Percentiles rank a stretch among this genome's conserved stretches.
phyloP scores from a whole-genome alignment of 345 rosid genomes.

The Eucalyptus urophylla region DNA sequence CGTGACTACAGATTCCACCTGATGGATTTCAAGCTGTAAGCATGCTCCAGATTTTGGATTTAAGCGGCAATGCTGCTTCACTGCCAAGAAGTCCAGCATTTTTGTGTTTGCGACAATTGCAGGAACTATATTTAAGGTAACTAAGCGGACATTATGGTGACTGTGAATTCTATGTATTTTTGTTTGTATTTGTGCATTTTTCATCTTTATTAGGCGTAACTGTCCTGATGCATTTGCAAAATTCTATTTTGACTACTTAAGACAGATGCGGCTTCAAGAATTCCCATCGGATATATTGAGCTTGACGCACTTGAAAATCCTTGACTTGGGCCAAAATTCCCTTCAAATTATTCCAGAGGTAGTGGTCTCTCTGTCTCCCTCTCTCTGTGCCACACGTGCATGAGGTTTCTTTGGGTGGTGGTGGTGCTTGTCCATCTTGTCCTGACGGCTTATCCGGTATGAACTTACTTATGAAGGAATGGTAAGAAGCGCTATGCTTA shows the following conservation, averaged over 20 bases:
- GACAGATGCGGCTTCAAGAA: constrained; percentile 58
- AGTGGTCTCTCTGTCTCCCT: not conserved
- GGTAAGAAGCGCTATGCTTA: not conserved
- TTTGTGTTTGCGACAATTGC: constrained; percentile 51
- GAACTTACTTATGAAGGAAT: not conserved
- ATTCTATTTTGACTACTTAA: constrained; percentile 19
- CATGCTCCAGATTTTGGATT: constrained; percentile 66
- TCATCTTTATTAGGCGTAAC: not conserved
- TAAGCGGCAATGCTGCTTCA: constrained; percentile 63
- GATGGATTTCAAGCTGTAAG: constrained; percentile 69
- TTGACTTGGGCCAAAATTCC: constrained; percentile 74
- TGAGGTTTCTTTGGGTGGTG: not conserved
- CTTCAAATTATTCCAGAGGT: constrained; percentile 70
- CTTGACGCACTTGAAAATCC: constrained; percentile 46
- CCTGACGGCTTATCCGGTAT: not conserved
- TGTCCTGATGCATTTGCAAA: not conserved
- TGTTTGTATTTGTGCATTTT: not conserved
- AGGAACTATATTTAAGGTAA: constrained; percentile 87
- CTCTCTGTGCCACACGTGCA: not conserved
- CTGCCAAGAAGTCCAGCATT: constrained; percentile 44
- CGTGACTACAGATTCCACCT: constrained; percentile 43
- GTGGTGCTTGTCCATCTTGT: not conserved
- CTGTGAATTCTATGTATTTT: not conserved
- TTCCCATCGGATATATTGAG: constrained; percentile 56
- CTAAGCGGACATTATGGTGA: not conserved